phyloP scores from a whole-genome alignment of 2,329 filamentous ascomycete genomes.

The Parafenestella ontariensis region DNA sequence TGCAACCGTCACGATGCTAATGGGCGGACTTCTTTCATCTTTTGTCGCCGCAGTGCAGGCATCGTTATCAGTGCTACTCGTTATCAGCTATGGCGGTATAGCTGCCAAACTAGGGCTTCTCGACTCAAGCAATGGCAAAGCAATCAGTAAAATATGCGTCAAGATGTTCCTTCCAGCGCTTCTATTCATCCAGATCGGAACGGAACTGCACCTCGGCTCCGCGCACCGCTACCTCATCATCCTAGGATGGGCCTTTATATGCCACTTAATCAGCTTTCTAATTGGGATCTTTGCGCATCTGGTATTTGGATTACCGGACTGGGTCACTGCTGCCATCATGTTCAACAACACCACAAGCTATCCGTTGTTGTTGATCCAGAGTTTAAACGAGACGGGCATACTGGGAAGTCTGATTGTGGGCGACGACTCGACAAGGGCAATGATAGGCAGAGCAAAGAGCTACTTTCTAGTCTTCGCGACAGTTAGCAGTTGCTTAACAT shows the following conservation, averaged over 20 bases:
- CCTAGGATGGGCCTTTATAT: conserved; percentile 59
- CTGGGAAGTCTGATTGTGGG: conserved; percentile 55
- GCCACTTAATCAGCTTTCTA: conserved; percentile 57
- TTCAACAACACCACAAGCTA: conserved; percentile 65
- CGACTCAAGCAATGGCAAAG: conserved; percentile 56
- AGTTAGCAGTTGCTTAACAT: conserved; percentile 67
- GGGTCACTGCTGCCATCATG: conserved; percentile 61
- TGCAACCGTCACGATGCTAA: background rate
- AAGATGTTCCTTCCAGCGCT: conserved; percentile 61
- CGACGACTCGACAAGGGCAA: conserved; percentile 52
- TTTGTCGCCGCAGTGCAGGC: conserved; percentile 63
- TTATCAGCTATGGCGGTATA: conserved; percentile 59
- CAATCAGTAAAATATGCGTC: conserved; percentile 61
- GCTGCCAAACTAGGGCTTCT: conserved; percentile 58
- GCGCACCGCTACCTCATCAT: conserved; percentile 57
- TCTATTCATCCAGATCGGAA: conserved; percentile 60
- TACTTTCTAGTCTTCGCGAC: conserved; percentile 72
- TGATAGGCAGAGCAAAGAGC: conserved; percentile 66
- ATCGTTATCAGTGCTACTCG: conserved; percentile 60
- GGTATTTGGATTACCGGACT: conserved; percentile 57
- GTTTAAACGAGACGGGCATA: conserved; percentile 63
- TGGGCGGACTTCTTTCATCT: conserved; percentile 34
- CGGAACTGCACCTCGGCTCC: conserved; percentile 56
- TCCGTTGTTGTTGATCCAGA: conserved; percentile 59
- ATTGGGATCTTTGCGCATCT: conserved; percentile 54